A percentile compares a stretch with the other conserved stretches of the same genome.
Evolutionary conservation across 2,329 filamentous ascomycete genomes (phyloP).

Genomic region (Cladosporium sp.): DNA sequence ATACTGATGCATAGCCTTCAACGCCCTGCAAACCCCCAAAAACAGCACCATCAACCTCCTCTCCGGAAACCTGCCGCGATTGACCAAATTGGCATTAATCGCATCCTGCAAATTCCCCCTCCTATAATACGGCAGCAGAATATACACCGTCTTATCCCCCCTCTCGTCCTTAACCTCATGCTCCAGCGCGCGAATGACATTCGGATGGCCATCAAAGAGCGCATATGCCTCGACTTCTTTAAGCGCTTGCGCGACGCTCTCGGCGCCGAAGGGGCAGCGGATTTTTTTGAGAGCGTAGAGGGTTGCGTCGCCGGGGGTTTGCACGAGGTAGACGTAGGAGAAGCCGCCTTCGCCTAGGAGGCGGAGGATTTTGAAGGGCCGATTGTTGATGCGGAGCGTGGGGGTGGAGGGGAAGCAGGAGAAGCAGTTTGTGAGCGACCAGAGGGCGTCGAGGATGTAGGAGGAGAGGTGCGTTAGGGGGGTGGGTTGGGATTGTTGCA

Average conservation of each 20-base stretch:
- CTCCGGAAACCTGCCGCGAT: constrained; percentile 87
- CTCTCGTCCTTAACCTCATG: constrained; percentile 71
- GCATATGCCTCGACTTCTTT: constrained; percentile 97
- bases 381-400: constrained; percentile 88
- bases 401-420: constrained; percentile 94
- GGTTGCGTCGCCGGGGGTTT: constrained; percentile 77
- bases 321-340: constrained; percentile 97
- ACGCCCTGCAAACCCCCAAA: constrained; percentile 80
- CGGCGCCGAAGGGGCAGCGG: constrained; percentile 92
- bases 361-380: constrained; percentile 92
- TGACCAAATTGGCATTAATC: constrained; percentile 97
- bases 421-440: constrained; percentile 90
- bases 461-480: constrained; percentile 34
- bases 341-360: constrained; percentile 96
- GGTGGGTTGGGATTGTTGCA: constrained; percentile 23
- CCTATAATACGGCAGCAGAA: constrained; percentile 90
- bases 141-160: constrained; percentile 84
- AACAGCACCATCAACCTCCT: constrained; percentile 83
- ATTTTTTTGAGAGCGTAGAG: constrained; percentile 98
- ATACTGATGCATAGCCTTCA: constrained; percentile 90
- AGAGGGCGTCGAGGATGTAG: constrained; percentile 80
- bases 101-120: constrained; percentile 94
- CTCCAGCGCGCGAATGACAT: constrained; percentile 83
- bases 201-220: constrained; percentile 74
- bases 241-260: constrained; percentile 90